Evolutionary conservation across 805 yeast species (phyloP).

Genomic region (Starmerella vaccinii): DNA sequence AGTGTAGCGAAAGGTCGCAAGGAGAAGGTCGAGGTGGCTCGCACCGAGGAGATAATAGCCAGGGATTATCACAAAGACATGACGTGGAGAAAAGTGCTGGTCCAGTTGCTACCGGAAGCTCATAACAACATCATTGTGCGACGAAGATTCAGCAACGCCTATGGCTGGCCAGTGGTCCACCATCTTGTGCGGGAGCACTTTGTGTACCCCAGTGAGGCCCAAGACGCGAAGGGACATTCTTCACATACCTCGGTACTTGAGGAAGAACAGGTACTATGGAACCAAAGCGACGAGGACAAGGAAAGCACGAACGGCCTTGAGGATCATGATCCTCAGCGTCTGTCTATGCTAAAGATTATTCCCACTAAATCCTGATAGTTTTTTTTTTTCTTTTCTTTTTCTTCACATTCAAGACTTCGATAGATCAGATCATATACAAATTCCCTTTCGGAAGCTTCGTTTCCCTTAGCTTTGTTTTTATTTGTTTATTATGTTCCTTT

Average conservation of each 20-base stretch:
- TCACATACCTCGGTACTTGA: background rate
- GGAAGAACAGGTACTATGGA: constrained; percentile 11
- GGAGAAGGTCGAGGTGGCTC: constrained; percentile 30
- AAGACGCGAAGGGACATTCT: background rate
- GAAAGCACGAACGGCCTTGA: constrained; percentile 1
- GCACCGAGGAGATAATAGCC: constrained; percentile 71
- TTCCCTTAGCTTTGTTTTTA: too few relatives aligned
- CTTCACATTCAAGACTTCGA: too few relatives aligned
- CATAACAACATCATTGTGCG: constrained; percentile 88
- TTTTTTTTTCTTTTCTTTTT: too few relatives aligned
- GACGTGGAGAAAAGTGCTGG: constrained; percentile 87
- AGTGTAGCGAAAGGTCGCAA: constrained; percentile 10
- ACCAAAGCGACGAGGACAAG: constrained; percentile 12
- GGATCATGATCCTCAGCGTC: constrained; percentile 17
- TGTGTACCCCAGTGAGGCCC: constrained; percentile 12
- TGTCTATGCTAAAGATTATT: constrained; percentile 17
- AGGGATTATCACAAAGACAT: constrained; percentile 74
- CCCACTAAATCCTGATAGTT: constrained; percentile 4
- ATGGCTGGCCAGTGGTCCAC: constrained; percentile 88
- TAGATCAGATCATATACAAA: too few relatives aligned
- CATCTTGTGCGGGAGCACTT: constrained; percentile 67
- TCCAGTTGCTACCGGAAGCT: constrained; percentile 80
- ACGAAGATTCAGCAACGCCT: constrained; percentile 80
- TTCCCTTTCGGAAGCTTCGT: too few relatives aligned
- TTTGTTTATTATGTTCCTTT: too few relatives aligned